Percentiles rank a stretch among this genome's conserved stretches.
phyloP scores from a whole-genome alignment of 2,329 filamentous ascomycete genomes.

The Neopestalotiopsis sp. region DNA sequence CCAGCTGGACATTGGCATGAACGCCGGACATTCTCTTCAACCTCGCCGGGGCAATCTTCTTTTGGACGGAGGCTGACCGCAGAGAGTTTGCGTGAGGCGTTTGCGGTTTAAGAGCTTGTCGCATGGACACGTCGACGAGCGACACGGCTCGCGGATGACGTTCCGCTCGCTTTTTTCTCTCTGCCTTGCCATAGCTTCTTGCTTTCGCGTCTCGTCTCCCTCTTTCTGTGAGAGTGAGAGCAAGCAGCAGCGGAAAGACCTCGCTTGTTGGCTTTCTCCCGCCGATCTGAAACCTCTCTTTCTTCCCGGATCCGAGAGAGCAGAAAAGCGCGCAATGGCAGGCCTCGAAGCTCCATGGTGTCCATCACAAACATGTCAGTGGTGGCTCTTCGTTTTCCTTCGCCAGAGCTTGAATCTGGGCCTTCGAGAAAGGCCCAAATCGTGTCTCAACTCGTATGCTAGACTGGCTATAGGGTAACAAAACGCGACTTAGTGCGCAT shows the following conservation, averaged over 20 bases:
- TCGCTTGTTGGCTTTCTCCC: not conserved
- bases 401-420: not conserved
- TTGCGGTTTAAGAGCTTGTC: not conserved
- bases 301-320: not conserved
- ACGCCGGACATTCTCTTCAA: not conserved
- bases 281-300: conserved; percentile 7
- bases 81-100: not conserved
- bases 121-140: not conserved
- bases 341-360: not conserved
- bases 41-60: not conserved
- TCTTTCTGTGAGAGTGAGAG: not conserved
- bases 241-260: not conserved
- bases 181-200: not conserved
- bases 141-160: conserved; percentile 6
- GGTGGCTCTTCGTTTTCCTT: not conserved
- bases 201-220: no score
- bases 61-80: not conserved
- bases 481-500: not conserved
- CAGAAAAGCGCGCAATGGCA: not conserved
- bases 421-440: not conserved
- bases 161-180: not conserved
- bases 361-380: conserved; percentile 2
- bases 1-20: not conserved
- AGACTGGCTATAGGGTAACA: not conserved
- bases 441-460: not conserved